phyloP scores from a whole-genome alignment of 2,329 filamentous ascomycete genomes.

The Penicillium freii region DNA sequence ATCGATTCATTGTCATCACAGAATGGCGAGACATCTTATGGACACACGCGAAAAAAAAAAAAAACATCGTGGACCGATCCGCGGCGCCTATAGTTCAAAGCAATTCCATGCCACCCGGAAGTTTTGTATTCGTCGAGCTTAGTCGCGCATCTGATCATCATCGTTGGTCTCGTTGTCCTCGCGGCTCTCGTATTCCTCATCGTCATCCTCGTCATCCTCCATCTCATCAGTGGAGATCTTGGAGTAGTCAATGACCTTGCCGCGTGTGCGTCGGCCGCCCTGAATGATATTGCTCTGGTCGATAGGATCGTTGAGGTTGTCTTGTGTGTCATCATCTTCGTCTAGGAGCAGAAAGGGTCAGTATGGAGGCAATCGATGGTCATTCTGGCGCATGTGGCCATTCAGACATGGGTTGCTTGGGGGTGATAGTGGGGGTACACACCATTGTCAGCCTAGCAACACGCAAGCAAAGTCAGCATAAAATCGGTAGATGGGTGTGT shows the following conservation, averaged over 20 bases:
- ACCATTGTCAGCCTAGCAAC: slow-evolving; percentile 27
- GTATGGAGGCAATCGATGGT: slow-evolving; percentile 20
- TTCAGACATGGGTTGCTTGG: not conserved
- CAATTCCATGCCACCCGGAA: slow-evolving; percentile 17
- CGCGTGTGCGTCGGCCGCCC: slow-evolving; percentile 79
- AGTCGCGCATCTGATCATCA: slow-evolving; percentile 44
- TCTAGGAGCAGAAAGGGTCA: slow-evolving; percentile 24
- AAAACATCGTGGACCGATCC: slow-evolving; percentile 2
- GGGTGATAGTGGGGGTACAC: slow-evolving; percentile 3
- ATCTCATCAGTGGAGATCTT: slow-evolving; percentile 77
- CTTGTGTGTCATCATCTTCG: slow-evolving; percentile 70
- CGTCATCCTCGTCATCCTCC: slow-evolving; percentile 60
- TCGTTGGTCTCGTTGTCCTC: slow-evolving; percentile 34
- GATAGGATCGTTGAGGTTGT: slow-evolving; percentile 81
- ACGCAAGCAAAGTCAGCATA: slow-evolving; percentile 3
- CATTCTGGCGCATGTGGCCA: not conserved
- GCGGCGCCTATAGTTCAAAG: slow-evolving; percentile 21
- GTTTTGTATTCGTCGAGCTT: slow-evolving; percentile 18
- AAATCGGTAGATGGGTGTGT: not conserved
- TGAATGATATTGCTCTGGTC: slow-evolving; percentile 82
- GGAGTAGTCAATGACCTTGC: slow-evolving; percentile 87
- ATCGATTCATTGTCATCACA: slow-evolving; percentile 22
- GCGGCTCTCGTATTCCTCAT: slow-evolving; percentile 40
- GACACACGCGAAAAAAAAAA: not conserved
- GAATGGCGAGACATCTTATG: slow-evolving; percentile 8